These are phyloP conservation scores for Saxophila tyrrhenica DNA, from an alignment of 495 filamentous ascomycete species.

Conservation along the genomic window DNA sequence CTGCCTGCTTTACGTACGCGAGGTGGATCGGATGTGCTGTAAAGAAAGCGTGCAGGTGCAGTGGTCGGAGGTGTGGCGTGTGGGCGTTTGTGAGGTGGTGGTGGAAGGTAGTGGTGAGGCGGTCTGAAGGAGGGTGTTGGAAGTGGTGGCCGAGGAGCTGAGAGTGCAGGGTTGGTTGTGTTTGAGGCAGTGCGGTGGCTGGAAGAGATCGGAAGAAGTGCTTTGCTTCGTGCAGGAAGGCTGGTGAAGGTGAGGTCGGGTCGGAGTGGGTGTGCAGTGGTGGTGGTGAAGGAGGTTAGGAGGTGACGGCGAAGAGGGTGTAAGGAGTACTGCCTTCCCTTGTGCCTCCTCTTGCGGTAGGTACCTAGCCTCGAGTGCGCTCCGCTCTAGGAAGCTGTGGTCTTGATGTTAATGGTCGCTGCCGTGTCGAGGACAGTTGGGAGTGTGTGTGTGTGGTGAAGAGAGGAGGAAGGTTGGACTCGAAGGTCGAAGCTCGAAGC, in stretches of 20 bases:
- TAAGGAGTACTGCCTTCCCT: not conserved
- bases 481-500: not conserved
- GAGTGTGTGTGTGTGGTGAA: too few species aligned
- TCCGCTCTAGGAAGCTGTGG: not conserved
- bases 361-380: conserved; percentile 7
- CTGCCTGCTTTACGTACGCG: conserved; percentile 12
- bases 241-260: not conserved
- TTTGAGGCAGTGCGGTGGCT: conserved; percentile 1
- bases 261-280: not conserved
- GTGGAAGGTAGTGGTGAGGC: conserved; percentile 1
- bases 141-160: not conserved
- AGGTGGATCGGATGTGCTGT: conserved; percentile 2
- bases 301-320: not conserved
- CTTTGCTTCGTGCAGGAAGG: not conserved
- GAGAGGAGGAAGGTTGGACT: too few species aligned
- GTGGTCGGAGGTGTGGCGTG: conserved; percentile 14
- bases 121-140: not conserved
- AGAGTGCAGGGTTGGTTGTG: not conserved
- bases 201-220: not conserved
- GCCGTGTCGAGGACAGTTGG: too few species aligned
- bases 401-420: not conserved
- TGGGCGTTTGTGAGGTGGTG: not conserved
- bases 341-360: conserved; percentile 3
- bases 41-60: conserved; percentile 7
- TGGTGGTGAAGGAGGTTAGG: not conserved